Conservation (phyloP, 1,139 yeast species). For the Kazachstania sp. region DNA sequence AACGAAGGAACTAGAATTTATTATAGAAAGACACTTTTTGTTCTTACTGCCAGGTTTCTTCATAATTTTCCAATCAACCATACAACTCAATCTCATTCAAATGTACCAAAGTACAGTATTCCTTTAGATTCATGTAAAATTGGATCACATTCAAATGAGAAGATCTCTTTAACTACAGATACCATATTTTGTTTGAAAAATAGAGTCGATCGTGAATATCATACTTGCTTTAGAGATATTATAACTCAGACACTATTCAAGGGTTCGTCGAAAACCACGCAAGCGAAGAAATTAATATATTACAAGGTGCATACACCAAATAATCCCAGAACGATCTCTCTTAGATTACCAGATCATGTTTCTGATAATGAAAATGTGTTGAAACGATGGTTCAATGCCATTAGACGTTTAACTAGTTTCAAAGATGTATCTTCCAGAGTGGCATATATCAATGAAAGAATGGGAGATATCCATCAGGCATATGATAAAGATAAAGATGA, state of each 20-base stretch:
- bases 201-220: background rate
- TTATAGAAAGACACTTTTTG: slow-evolving; percentile 57
- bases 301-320: background rate
- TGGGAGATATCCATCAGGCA: background rate
- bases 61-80: slow-evolving; percentile 44
- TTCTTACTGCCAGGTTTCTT: slow-evolving; percentile 56
- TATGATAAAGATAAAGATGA: background rate
- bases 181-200: background rate
- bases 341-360: background rate
- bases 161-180: background rate
- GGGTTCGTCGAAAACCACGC: background rate
- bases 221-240: background rate
- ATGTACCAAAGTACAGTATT: slow-evolving; percentile 27
- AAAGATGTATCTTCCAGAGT: slow-evolving; percentile 7
- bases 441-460: slow-evolving; percentile 6
- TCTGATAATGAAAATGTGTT: slow-evolving; percentile 5
- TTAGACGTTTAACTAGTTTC: slow-evolving; percentile 9
- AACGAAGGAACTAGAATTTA: background rate
- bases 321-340: slow-evolving; percentile 2
- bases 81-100: background rate
- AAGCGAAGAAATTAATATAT: background rate
- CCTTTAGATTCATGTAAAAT: slow-evolving; percentile 34
- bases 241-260: background rate
- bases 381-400: slow-evolving; percentile 13
- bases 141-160: slow-evolving; percentile 5